Base-by-base conservation (phyloP, 768 basidiomycete genomes). In the Russula earlei region DNA sequence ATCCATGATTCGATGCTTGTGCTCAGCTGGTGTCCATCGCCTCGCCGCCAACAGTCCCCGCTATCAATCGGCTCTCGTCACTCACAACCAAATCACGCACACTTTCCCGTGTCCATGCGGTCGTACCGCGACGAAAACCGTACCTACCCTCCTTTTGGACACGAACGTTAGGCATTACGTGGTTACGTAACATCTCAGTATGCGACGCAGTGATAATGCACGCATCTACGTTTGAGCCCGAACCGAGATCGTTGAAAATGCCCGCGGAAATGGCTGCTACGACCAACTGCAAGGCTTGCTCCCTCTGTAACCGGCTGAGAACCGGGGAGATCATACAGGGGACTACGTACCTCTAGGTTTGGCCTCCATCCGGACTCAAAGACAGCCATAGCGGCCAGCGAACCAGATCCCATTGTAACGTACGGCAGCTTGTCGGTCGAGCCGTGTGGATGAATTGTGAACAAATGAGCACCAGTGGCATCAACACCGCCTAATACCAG, bases 241-340 rank as follows among this genome's bases (percentile, higher is more conserved):
- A 97, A 4, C 96, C 96, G 33, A 98, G 82, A 75, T 99, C 96
- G 74, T 99, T 98, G 81, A 96, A 98, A 68, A 99, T 94, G 79
- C 96, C 96, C 2, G 91, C 89, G 22, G 87, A 83, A 65, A 99
- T 84, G 44, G 96, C 94, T 37, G 82, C 77, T 55, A 85, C 82
- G 36, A 97, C 93, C 19, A 98, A 77, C 6, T 75, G 73, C 47
- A 98, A 79, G 3, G 92, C 95, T 24, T 87, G 85, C 40, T 81
- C 79, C 38, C 88, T 80, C 88, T 94, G 52, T 0, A 49, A 33
- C n/a, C 5, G 29, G 48, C 38, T 53, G 51, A 54, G 52, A 41
- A 45, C 63, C 44, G 62, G 62, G 43, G 6, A 1, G 6, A 20
- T 15, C 7, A 47, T 36, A 25, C 20, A 34, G 33, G 22, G 34